Evolutionary conservation across 2,329 filamentous ascomycete genomes (phyloP).

Genomic region (Penicillium sclerotiorum): DNA sequence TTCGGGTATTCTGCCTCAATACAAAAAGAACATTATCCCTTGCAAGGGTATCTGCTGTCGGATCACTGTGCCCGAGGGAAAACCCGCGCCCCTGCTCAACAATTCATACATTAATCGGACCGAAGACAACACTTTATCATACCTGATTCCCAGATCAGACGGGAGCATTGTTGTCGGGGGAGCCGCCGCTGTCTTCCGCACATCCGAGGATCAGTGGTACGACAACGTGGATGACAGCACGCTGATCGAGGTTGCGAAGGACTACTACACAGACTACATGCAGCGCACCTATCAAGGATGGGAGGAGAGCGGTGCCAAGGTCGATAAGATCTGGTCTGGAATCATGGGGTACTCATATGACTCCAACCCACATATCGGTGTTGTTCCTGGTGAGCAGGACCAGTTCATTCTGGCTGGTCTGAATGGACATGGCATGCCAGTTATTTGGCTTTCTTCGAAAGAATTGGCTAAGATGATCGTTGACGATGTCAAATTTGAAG

Average conservation of each 20-base stretch:
- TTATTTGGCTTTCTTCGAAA: constrained; percentile 62
- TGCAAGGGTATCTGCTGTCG: constrained; percentile 62
- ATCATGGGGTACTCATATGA: constrained; percentile 59
- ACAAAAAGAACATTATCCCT: constrained; percentile 74
- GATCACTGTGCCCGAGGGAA: constrained; percentile 31
- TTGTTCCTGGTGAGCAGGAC: constrained; percentile 47
- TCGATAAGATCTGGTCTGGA: constrained; percentile 42
- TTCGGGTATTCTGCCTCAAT: constrained; percentile 70
- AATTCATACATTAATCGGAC: constrained; percentile 61
- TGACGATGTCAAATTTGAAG: constrained; percentile 30
- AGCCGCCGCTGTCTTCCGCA: constrained; percentile 51
- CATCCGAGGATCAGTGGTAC: constrained; percentile 48
- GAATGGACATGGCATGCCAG: constrained; percentile 70
- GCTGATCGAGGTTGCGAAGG: constrained; percentile 52
- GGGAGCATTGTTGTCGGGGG: constrained; percentile 66
- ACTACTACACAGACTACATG: constrained; percentile 45
- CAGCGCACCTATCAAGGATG: constrained; percentile 41
- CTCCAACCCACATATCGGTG: constrained; percentile 57
- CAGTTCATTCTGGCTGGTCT: constrained; percentile 65
- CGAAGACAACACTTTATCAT: constrained; percentile 48
- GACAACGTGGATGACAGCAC: constrained; percentile 48
- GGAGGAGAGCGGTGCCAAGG: constrained; percentile 38
- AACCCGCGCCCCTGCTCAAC: constrained; percentile 36
- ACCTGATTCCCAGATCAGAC: constrained; percentile 63
- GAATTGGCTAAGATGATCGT: constrained; percentile 61